Base-by-base conservation (phyloP, 2,329 filamentous ascomycete genomes). In the Magnaporthiopsis poae region DNA sequence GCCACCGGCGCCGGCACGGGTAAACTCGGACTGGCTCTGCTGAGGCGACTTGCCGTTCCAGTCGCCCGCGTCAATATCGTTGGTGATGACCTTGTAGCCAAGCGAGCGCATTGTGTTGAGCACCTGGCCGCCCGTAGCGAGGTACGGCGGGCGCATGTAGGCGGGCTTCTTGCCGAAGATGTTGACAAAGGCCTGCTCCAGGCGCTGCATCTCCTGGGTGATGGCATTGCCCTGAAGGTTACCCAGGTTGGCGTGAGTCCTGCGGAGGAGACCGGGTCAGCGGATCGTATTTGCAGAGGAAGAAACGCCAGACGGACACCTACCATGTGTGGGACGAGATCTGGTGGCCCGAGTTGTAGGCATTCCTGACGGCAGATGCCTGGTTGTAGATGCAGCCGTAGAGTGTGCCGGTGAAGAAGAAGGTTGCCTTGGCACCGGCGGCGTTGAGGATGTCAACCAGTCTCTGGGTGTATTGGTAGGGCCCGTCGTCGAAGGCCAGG, bases 61-160 rank as follows among this genome's bases (percentile, higher is more conserved):
- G 75, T 88, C 86, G 64, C 85, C 82, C 1, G 85, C 81, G 72
- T 88, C 86, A 63, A 88, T 77, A 69, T 88, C 83, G 71, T 86
- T 80, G 71, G 84, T 87, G 71, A 84, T 82, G 71, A 87, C 80
- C 72, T 85, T 84, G 78, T 86, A 87, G 66, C 82, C 82, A 64
- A 87, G 73, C 66, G 75, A 69, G 66, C 71, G 71, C 76, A 82
- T 77, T 18, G 77, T 77, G 25, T 72, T 71, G 63, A 82, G 74
- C 60, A 82, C 77, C 67, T 77, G 72, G 29, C 79, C 79, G 64
- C 79, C 75, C 3, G 80, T 82, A 67, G 79, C 79, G 61, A 83
- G 80, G 74, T 82, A 82, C 0, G 81, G 81, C 7, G 81, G 81
- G 0, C 81, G 79, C 78, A 83, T 77, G 75, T 83, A 82, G 12